Percentiles rank a stretch among this genome's conserved stretches.
Evolutionary conservation across 768 basidiomycete species (phyloP).

Genomic region (Suillus subaureus): DNA sequence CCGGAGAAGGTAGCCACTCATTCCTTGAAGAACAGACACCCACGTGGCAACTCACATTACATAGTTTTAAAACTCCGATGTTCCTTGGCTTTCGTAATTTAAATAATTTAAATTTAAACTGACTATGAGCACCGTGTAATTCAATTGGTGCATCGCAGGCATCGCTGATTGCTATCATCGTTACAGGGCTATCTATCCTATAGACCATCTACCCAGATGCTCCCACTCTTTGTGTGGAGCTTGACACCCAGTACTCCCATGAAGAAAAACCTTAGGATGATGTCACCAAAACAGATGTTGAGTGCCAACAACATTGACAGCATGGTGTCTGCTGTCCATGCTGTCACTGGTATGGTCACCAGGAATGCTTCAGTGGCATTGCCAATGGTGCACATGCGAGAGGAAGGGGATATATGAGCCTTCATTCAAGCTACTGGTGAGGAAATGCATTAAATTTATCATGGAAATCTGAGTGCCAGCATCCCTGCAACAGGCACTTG

Average conservation of each 20-base stretch:
- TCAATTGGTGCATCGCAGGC: not conserved
- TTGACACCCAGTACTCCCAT: not conserved
- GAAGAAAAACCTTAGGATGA: not conserved
- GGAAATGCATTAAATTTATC: not conserved
- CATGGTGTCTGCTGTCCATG: not conserved
- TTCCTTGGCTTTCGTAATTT: not conserved
- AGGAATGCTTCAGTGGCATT: not conserved
- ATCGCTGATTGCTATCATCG: not conserved
- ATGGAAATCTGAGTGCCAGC: not conserved
- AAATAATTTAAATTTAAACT: no score
- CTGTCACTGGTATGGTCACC: not conserved
- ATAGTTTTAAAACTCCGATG: not conserved
- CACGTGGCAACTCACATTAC: slow-evolving; percentile 1
- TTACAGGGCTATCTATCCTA: not conserved
- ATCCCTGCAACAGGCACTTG: not conserved
- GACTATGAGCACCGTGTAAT: not conserved
- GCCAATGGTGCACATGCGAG: not conserved
- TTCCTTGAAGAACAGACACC: not conserved
- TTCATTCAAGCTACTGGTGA: not conserved
- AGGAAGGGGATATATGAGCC: not conserved
- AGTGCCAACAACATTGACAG: not conserved
- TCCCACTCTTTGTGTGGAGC: not conserved
- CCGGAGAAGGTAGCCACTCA: not conserved
- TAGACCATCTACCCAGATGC: not conserved
- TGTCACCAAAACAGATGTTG: not conserved